Conservation (phyloP, 2,329 filamentous ascomycete genomes). For the Talaromyces sp. region DNA sequence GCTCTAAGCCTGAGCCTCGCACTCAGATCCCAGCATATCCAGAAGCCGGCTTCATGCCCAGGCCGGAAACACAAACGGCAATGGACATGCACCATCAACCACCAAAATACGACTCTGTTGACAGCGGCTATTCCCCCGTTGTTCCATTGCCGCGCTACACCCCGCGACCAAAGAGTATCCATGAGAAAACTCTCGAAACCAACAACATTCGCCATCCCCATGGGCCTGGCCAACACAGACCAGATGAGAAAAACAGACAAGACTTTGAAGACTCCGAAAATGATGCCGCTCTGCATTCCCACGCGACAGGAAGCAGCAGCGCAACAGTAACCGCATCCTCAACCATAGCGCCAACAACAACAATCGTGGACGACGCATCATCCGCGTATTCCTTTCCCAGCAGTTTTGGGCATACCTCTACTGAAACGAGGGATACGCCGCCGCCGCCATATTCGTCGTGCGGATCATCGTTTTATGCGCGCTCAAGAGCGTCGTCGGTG, state of each 20-base stretch:
- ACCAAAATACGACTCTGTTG: constrained; percentile 20
- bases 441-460: constrained; percentile 42
- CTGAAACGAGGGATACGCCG: constrained; percentile 42
- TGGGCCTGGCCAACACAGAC: constrained; percentile 21
- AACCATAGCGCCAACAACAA: not conserved
- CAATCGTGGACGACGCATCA: constrained; percentile 30
- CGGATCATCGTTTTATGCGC: constrained; percentile 30
- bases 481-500: constrained; percentile 34
- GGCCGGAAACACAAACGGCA: constrained; percentile 3
- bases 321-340: constrained; percentile 4
- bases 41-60: constrained; percentile 12
- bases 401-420: constrained; percentile 45
- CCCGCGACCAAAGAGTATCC: constrained; percentile 35
- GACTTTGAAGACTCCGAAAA: constrained; percentile 22
- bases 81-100: constrained; percentile 11
- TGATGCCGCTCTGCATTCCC: constrained; percentile 12
- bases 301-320: constrained; percentile 27
- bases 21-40: constrained; percentile 16
- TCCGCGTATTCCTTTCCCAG: constrained; percentile 43
- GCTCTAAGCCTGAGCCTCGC: not conserved
- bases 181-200: constrained; percentile 40
- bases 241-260: constrained; percentile 34
- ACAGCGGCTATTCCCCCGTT: constrained; percentile 32
- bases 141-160: constrained; percentile 42
- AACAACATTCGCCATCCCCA: constrained; percentile 23